Conservation (phyloP, 2,329 filamentous ascomycete species). For the Xylariales sp. region DNA sequence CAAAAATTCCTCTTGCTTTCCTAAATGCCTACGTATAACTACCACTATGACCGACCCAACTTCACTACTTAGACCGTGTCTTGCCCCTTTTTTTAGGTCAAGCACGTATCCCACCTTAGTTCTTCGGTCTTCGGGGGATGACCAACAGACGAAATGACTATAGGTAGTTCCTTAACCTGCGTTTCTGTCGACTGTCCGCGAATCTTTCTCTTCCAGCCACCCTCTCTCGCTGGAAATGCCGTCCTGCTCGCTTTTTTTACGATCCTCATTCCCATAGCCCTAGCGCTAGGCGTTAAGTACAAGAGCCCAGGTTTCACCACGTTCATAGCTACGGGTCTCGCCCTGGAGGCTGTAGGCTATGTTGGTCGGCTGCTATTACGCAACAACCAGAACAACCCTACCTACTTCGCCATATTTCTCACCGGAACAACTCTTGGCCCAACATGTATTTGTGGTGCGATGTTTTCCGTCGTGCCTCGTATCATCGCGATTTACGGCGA, state of each 20-base stretch:
- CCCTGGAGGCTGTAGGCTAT: conserved; percentile 60
- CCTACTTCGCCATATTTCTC: conserved; percentile 58
- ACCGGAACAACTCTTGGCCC: conserved; percentile 61
- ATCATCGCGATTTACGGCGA: conserved; percentile 61
- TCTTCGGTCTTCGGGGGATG: conserved; percentile 32
- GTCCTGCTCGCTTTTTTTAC: conserved; percentile 56
- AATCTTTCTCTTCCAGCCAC: conserved; percentile 53
- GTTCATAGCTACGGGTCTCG: conserved; percentile 55
- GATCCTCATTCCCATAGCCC: conserved; percentile 53
- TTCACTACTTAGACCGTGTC: neutral
- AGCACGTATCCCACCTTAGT: conserved; percentile 11
- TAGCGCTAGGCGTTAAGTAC: conserved; percentile 55
- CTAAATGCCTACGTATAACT: conserved; percentile 36
- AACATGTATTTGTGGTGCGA: conserved; percentile 57
- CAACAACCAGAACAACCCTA: conserved; percentile 48
- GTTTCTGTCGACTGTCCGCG: conserved; percentile 38
- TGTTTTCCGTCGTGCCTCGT: conserved; percentile 60
- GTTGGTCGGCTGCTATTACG: conserved; percentile 58
- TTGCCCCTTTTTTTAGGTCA: conserved; percentile 6
- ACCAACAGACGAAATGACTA: conserved; percentile 41
- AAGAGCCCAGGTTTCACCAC: conserved; percentile 56
- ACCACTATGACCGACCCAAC: conserved; percentile 5
- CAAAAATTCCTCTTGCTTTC: conserved; percentile 6
- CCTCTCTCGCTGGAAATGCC: conserved; percentile 55
- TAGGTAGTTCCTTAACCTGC: conserved; percentile 42